phyloP scores from a whole-genome alignment of 2,329 filamentous ascomycete species.

The Aspergillus sp. region DNA sequence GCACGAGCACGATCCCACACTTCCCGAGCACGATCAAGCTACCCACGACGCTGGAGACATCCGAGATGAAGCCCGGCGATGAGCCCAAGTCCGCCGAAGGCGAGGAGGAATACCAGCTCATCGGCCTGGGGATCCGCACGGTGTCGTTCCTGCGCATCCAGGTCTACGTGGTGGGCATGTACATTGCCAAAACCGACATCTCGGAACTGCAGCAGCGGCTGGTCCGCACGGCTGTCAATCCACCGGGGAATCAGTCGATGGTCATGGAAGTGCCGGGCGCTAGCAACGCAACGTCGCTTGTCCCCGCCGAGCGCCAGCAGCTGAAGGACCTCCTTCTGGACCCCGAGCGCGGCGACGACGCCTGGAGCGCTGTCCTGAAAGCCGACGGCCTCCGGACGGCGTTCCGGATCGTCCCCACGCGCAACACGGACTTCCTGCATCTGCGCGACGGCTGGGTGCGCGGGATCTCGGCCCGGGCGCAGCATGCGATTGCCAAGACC shows the following conservation, averaged over 20 bases:
- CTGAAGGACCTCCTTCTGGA: conserved; percentile 63
- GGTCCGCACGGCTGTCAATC: conserved; percentile 54
- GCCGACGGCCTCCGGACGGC: conserved; percentile 62
- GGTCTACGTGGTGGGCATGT: conserved; percentile 91
- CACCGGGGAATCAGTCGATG: conserved; percentile 13
- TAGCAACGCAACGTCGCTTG: conserved; percentile 65
- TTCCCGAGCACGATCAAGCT: conserved; percentile 68
- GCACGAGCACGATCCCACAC: conserved; percentile 66
- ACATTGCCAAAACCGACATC: conserved; percentile 77
- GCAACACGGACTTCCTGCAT: conserved; percentile 90
- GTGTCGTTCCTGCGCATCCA: conserved; percentile 85
- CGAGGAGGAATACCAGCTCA: conserved; percentile 68
- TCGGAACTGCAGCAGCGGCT: conserved; percentile 68
- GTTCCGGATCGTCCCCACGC: conserved; percentile 78
- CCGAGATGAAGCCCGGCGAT: conserved; percentile 27
- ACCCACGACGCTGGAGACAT: conserved; percentile 34
- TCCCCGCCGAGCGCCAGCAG: conserved; percentile 68
- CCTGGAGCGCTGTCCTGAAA: conserved; percentile 64
- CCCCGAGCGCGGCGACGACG: conserved; percentile 55
- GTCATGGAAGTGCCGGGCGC: conserved; percentile 43
- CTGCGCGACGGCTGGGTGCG: conserved; percentile 84
- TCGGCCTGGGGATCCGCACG: conserved; percentile 78
- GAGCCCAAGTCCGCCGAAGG: conserved; percentile 29
- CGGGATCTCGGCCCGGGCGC: conserved; percentile 65
- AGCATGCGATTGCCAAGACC: conserved; percentile 44